Evolutionary conservation across 768 basidiomycete species (phyloP).

Genomic region (Naganishia friedmannii): DNA sequence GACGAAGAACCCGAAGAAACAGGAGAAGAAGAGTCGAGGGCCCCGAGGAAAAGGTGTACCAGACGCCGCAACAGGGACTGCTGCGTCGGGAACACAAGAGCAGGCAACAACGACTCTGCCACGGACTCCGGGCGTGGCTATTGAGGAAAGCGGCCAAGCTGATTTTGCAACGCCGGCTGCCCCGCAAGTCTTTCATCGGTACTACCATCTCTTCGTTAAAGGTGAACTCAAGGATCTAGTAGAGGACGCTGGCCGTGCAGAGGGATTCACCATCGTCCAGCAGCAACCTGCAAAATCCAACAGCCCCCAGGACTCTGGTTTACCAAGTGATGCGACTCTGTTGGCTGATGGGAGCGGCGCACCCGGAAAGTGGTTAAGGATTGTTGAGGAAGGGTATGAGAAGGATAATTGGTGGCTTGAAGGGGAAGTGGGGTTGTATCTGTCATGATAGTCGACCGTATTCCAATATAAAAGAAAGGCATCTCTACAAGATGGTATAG

Average conservation of each 20-base stretch:
- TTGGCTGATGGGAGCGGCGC: background rate
- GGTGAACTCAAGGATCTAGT: conserved; percentile 72
- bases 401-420: conserved; percentile 52
- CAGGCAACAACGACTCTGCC: conserved; percentile 9
- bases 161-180: conserved; percentile 24
- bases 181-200: conserved; percentile 70
- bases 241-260: conserved; percentile 60
- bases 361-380: conserved; percentile 39
- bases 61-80: background rate
- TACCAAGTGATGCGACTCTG: background rate
- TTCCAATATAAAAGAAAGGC: background rate
- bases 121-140: background rate
- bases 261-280: conserved; percentile 34
- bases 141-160: background rate
- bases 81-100: conserved; percentile 1
- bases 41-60: background rate
- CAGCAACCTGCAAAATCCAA: background rate
- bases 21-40: background rate
- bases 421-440: conserved; percentile 43
- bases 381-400: conserved; percentile 48
- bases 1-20: conserved; percentile 4
- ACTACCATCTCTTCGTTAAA: conserved; percentile 90
- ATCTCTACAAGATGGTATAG: background rate
- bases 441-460: background rate
- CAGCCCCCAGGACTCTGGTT: background rate